A percentile compares a stretch with the other conserved stretches of the same genome.
These are phyloP conservation scores for Fusarium protoensiforme DNA, from an alignment of 2,329 filamentous ascomycete species.

Conservation along the genomic window DNA sequence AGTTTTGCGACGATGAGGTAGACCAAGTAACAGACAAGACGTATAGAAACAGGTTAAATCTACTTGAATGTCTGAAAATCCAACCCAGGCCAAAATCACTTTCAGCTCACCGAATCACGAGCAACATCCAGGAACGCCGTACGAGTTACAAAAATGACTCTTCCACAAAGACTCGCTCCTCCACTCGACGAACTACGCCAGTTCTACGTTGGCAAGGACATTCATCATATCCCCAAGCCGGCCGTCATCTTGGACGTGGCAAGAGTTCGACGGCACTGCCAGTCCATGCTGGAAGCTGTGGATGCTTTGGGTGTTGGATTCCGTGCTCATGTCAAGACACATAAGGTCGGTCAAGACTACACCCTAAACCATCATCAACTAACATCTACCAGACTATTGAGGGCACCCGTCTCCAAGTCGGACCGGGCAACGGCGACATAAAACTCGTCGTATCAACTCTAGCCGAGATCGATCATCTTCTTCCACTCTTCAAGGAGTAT, in stretches of 20 bases:
- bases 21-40: not conserved
- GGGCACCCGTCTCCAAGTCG: slow-evolving; percentile 65
- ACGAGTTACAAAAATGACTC: slow-evolving; percentile 21
- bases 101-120: not conserved
- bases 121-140: not conserved
- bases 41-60: not conserved
- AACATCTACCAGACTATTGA: slow-evolving; percentile 59
- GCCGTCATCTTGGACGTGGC: slow-evolving; percentile 66
- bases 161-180: slow-evolving; percentile 35
- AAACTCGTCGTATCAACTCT: slow-evolving; percentile 71
- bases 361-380: fast-evolving
- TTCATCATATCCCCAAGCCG: slow-evolving; percentile 60
- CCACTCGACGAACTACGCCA: slow-evolving; percentile 19
- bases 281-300: slow-evolving; percentile 64
- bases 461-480: slow-evolving; percentile 66
- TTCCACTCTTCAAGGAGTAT: slow-evolving; percentile 60
- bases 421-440: slow-evolving; percentile 49
- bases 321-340: slow-evolving; percentile 73
- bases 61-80: not conserved
- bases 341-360: slow-evolving; percentile 59
- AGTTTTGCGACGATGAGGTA: not conserved
- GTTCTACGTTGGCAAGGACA: slow-evolving; percentile 43
- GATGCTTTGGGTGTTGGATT: slow-evolving; percentile 63
- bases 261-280: slow-evolving; percentile 65
- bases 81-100: not conserved